Base-by-base conservation (phyloP, 1,284 basidiomycete species). In the Meira miltonrushii region DNA sequence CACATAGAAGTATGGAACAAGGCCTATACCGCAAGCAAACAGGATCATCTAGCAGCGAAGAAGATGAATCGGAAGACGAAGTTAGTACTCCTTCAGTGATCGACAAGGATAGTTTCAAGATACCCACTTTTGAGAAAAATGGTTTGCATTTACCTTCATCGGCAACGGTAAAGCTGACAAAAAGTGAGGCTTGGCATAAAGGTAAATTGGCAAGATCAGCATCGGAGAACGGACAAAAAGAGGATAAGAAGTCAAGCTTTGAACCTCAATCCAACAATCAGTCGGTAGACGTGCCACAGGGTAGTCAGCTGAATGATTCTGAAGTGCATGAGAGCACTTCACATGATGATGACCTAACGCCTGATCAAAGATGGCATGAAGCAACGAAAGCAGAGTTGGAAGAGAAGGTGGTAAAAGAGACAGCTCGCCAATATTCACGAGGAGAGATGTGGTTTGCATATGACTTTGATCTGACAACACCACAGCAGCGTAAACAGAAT, bases 401-500 rank as follows among this genome's bases (percentile, higher is more conserved):
- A 39, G 72, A 74, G 5, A 74, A 74, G 46, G 65, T 70, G 0
- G 68, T 74, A 11, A 53, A 65, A n/a, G 72, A 72, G 39, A 71
- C 68, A 2, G 65, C 66, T 19, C 62, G 67, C 44, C 67, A 71
- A 39, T 74, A 62, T 57, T 65, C 68, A 1, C 59, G 72, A 17
- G 72, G 72, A 38, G 72, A 74, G 47, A 71, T 74, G 56, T 72
- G 61, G 67, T 67, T 81, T 75, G 78, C 78, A n/a, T 79, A 79
- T 71, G 80, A 81, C 41, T 78, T 80, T 54, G 83, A 84, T 67
- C 77, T 83, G 37, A 83, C 83, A 2, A 80, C 79, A 37, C 78
- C 80, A 1, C 64, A 82, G 25, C 82, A 83, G 62, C 72, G 75
- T 58, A 83, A 82, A 67, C 72, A 80, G 8, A 64, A 72, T 8